Conservation (phyloP, 108 stramenopile species). For the Craspedostauros australis region DNA sequence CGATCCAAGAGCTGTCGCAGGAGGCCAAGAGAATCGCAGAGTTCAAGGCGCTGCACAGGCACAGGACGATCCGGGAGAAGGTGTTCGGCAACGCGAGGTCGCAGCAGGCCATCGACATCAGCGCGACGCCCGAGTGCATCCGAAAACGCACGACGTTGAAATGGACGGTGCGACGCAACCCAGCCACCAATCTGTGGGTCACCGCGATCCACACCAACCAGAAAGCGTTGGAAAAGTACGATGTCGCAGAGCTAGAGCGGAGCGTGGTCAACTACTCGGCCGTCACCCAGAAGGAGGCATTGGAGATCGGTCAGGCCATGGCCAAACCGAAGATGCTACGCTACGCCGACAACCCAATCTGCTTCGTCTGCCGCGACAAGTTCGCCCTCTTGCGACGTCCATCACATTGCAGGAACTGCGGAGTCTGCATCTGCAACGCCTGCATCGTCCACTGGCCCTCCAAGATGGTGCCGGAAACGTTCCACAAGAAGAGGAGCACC, state of each 20-base stretch:
- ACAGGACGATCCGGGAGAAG: constrained; percentile 5
- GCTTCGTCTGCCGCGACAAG: constrained; percentile 36
- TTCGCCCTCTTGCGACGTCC: constrained; percentile 41
- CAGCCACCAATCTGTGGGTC: constrained; percentile 54
- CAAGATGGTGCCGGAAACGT: constrained; percentile 49
- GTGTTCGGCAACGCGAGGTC: constrained; percentile 13
- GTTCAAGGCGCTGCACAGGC: constrained; percentile 9
- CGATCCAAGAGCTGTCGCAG: not conserved
- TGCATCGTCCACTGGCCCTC: constrained; percentile 29
- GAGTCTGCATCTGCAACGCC: constrained; percentile 42
- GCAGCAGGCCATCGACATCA: constrained; percentile 7
- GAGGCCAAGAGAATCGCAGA: constrained; percentile 6
- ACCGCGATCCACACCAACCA: constrained; percentile 46
- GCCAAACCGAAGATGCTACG: constrained; percentile 44
- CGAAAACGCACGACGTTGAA: constrained; percentile 13
- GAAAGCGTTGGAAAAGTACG: constrained; percentile 14
- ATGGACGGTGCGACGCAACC: constrained; percentile 50
- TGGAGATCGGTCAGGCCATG: constrained; percentile 46
- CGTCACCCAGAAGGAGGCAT: constrained; percentile 40
- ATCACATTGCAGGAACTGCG: constrained; percentile 45
- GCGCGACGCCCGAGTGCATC: constrained; percentile 14
- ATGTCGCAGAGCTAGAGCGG: constrained; percentile 6
- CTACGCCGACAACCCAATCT: constrained; percentile 21
- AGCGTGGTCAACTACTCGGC: constrained; percentile 22
- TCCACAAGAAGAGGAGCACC: constrained; percentile 34